phyloP scores from a whole-genome alignment of 306 rosid species.

The Carpinus fangiana region DNA sequence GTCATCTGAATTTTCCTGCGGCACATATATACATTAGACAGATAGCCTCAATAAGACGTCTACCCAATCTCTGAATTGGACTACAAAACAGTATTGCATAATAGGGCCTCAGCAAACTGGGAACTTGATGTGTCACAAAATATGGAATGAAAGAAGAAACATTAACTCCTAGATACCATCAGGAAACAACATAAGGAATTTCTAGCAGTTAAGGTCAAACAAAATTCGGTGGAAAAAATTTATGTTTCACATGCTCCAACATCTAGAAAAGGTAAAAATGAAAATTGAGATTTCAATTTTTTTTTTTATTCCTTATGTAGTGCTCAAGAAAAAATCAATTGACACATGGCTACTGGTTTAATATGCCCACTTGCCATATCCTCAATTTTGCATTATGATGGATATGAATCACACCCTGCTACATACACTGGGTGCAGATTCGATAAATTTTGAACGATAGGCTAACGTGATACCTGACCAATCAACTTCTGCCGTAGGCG shows the following conservation, averaged over 20 bases:
- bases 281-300: neutral
- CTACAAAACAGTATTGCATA: neutral
- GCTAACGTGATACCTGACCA: conserved; percentile 28
- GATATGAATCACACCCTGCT: neutral
- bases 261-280: neutral
- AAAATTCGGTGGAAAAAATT: neutral
- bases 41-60: neutral
- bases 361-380: neutral
- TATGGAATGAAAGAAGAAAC: neutral
- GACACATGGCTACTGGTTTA: neutral
- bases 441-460: neutral
- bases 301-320: neutral
- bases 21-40: neutral
- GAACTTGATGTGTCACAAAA: neutral
- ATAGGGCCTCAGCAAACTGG: neutral
- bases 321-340: neutral
- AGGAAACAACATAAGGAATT: conserved; percentile 11
- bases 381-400: neutral
- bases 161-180: neutral
- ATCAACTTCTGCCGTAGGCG: conserved; percentile 15
- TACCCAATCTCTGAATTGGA: neutral
- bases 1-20: conserved; percentile 35
- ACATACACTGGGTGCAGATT: neutral
- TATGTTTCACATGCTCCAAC: neutral
- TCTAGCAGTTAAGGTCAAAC: neutral